Conservation (phyloP, 2,329 filamentous ascomycete species). For the Phyllosticta citrichinensis region DNA sequence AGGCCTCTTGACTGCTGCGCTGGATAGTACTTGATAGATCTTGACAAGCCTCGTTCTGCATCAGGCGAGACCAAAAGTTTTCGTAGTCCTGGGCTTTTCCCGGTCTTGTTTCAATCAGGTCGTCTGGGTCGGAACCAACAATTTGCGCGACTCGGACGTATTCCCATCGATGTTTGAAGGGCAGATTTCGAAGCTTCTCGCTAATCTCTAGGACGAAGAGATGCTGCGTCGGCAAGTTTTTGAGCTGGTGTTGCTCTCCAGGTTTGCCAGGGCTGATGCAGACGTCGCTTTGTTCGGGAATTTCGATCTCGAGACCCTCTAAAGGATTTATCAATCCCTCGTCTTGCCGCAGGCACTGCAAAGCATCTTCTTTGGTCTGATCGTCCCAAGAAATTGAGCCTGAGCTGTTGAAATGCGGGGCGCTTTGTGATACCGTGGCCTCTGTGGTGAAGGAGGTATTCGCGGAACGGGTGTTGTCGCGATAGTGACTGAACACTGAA, state of each 20-base stretch:
- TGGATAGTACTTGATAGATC: not conserved
- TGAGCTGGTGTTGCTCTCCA: conserved; percentile 16
- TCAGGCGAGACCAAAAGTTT: conserved; percentile 17
- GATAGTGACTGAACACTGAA: not conserved
- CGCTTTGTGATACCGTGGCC: not conserved
- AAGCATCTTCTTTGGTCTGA: not conserved
- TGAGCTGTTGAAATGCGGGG: not conserved
- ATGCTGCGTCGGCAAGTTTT: conserved; percentile 18
- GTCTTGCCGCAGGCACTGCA: not conserved
- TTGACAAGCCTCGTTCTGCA: not conserved
- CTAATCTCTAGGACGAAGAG: conserved; percentile 20
- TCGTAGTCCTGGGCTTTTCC: conserved; percentile 10
- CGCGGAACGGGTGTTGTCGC: not conserved
- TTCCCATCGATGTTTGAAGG: conserved; percentile 26
- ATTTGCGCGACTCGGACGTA: conserved; percentile 20
- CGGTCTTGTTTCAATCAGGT: not conserved
- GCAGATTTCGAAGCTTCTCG: conserved; percentile 11
- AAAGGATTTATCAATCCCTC: not conserved
- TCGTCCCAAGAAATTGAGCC: not conserved
- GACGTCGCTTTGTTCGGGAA: not conserved
- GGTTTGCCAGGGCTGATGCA: not conserved
- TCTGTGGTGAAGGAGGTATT: conserved; percentile 5
- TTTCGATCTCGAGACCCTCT: not conserved
- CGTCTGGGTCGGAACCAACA: conserved; percentile 4
- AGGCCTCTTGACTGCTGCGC: conserved; percentile 16